phyloP scores from a whole-genome alignment of 345 rosid genomes.

The Boechera divaricarpa region DNA sequence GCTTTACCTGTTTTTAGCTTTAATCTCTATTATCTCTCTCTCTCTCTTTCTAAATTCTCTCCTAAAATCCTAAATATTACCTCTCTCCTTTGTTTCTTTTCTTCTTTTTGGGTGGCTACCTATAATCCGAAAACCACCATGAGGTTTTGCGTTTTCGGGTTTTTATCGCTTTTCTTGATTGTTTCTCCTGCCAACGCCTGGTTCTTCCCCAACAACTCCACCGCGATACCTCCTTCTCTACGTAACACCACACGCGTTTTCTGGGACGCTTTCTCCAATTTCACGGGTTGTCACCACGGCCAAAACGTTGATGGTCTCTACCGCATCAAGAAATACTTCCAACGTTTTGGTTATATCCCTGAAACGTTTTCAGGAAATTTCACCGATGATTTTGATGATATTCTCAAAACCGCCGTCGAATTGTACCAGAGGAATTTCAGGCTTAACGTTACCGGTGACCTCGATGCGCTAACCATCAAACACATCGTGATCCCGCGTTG shows the following conservation, averaged over 20 bases:
- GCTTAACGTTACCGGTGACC: constrained; percentile 72
- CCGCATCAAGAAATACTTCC: constrained; percentile 45
- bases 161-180: constrained; percentile 30
- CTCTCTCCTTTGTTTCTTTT: constrained; percentile 24
- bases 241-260: constrained; percentile 42
- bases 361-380: constrained; percentile 48
- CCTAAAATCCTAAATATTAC: constrained; percentile 47
- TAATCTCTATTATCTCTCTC: neutral
- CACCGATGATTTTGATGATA: constrained; percentile 74
- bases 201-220: constrained; percentile 48
- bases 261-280: constrained; percentile 46
- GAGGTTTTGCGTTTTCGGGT: constrained; percentile 46
- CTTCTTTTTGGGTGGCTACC: constrained; percentile 30
- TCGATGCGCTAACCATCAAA: constrained; percentile 63
- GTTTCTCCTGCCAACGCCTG: constrained; percentile 42
- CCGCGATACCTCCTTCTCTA: constrained; percentile 41
- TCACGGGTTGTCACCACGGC: constrained; percentile 48
- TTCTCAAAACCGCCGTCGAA: constrained; percentile 62
- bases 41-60: constrained; percentile 43
- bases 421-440: constrained; percentile 79
- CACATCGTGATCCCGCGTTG: constrained; percentile 78
- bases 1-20: constrained; percentile 42
- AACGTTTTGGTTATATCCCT: constrained; percentile 48
- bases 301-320: constrained; percentile 42
- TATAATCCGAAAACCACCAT: constrained; percentile 43